These are phyloP conservation scores for Fraxinus platypoda DNA, from an alignment of 305 asterid species.

Conservation along the genomic window DNA sequence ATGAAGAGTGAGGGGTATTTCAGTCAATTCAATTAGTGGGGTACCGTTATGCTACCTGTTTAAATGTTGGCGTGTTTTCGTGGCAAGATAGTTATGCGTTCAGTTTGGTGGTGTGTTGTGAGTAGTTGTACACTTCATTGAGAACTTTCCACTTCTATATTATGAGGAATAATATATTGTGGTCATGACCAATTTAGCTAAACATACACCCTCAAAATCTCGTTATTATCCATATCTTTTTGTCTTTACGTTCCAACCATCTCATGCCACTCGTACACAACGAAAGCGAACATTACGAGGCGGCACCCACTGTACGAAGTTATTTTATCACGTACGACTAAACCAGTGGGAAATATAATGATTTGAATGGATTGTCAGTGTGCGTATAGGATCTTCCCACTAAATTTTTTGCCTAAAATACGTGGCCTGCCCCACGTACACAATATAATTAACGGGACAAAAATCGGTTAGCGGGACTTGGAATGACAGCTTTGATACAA, in stretches of 20 bases:
- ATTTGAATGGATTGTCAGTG: not conserved
- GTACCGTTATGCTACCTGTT: constrained; percentile 6
- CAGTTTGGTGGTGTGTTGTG: constrained; percentile 53
- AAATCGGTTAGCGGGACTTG: constrained; percentile 10
- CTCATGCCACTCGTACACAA: constrained; percentile 44
- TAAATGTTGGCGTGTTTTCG: constrained; percentile 59
- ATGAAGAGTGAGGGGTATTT: constrained; percentile 30
- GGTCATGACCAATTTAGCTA: constrained; percentile 25
- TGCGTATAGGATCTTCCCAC: not conserved
- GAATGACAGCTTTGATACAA: constrained; percentile 24
- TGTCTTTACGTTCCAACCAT: constrained; percentile 41
- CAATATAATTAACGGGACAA: constrained; percentile 20
- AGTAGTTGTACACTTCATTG: constrained; percentile 34
- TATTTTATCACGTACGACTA: not conserved
- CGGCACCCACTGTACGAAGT: not conserved
- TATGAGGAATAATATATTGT: constrained; percentile 29
- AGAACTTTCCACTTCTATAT: not conserved
- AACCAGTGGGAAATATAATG: not conserved
- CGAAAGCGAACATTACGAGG: constrained; percentile 44
- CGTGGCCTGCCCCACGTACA: not conserved
- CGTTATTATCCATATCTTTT: constrained; percentile 31
- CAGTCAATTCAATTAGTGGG: constrained; percentile 15
- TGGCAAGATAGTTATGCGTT: constrained; percentile 54
- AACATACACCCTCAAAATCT: constrained; percentile 21
- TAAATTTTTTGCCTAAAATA: not conserved